These are phyloP conservation scores for Dioscorea alata DNA, from an alignment of 106 monocot genomes.

Conservation along the genomic window DNA sequence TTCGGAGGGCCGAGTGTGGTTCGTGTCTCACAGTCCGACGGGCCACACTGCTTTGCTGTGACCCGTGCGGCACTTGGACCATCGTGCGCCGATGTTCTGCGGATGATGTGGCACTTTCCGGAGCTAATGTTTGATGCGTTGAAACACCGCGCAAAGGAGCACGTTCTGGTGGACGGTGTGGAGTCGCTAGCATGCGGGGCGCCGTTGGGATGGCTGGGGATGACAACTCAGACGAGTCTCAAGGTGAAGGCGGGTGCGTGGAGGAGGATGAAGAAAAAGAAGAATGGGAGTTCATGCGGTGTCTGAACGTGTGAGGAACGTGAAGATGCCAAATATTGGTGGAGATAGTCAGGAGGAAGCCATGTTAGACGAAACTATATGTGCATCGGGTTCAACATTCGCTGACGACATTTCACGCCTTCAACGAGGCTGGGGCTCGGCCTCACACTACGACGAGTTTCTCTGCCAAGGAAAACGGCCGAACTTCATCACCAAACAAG, in stretches of 20 bases:
- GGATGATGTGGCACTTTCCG: conserved; percentile 89
- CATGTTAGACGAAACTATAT: conserved; percentile 21
- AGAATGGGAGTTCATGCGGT: conserved; percentile 64
- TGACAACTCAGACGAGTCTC: neutral
- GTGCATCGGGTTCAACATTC: conserved; percentile 44
- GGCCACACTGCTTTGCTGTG: conserved; percentile 83
- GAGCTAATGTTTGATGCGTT: conserved; percentile 86
- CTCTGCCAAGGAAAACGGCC: conserved; percentile 34
- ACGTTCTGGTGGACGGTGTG: neutral
- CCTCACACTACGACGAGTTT: conserved; percentile 35
- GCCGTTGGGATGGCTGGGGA: neutral
- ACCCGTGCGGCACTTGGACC: conserved; percentile 68
- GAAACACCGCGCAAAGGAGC: conserved; percentile 59
- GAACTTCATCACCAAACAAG: conserved; percentile 28
- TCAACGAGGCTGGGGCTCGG: conserved; percentile 27
- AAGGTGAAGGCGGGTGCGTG: conserved; percentile 3
- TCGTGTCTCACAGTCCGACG: conserved; percentile 77
- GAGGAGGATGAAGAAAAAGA: conserved; percentile 44
- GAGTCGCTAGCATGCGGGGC: conserved; percentile 1
- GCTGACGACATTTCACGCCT: conserved; percentile 41
- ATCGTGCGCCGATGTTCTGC: conserved; percentile 78
- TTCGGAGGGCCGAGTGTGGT: conserved; percentile 95
- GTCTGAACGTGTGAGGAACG: conserved; percentile 37
- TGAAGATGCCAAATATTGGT: too few species aligned
- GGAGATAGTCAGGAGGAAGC: conserved; percentile 19